A percentile compares a stretch with the other conserved stretches of the same genome.
phyloP scores from a whole-genome alignment of 2,329 filamentous ascomycete species.

The Lachnum nothofagi region DNA sequence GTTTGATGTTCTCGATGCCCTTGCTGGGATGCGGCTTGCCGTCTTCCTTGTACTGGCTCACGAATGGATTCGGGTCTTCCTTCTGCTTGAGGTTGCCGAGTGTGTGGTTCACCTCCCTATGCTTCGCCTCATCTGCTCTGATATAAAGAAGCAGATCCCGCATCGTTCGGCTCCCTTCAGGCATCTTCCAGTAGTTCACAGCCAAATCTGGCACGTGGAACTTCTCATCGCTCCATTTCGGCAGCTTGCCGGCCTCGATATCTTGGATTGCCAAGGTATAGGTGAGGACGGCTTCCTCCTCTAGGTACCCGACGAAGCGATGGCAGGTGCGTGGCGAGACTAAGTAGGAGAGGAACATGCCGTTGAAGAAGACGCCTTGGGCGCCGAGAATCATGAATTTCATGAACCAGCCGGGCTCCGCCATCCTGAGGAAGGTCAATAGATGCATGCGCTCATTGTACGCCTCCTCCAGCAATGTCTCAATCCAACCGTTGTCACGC shows the following conservation, averaged over 20 bases:
- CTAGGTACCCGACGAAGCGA: slow-evolving; percentile 60
- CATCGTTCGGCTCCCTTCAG: slow-evolving; percentile 76
- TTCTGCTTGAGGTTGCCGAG: slow-evolving; percentile 82
- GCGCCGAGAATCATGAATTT: slow-evolving; percentile 84
- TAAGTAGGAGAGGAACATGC: slow-evolving; percentile 55
- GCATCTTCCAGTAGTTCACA: slow-evolving; percentile 89
- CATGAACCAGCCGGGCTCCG: slow-evolving; percentile 77
- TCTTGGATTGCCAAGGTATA: slow-evolving; percentile 87
- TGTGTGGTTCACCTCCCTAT: slow-evolving; percentile 92
- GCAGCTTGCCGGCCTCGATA: slow-evolving; percentile 76
- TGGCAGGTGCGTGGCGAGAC: not conserved
- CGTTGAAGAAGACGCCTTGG: slow-evolving; percentile 95
- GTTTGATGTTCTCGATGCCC: slow-evolving; percentile 55
- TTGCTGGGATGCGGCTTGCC: slow-evolving; percentile 64
- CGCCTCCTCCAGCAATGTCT: slow-evolving; percentile 79
- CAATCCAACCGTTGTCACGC: slow-evolving; percentile 94
- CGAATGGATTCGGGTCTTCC: slow-evolving; percentile 87
- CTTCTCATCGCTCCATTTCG: slow-evolving; percentile 66
- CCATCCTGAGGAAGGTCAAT: slow-evolving; percentile 87
- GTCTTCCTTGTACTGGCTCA: slow-evolving; percentile 71
- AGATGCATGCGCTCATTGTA: slow-evolving; percentile 95
- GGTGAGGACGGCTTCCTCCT: slow-evolving; percentile 94
- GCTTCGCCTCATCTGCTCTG: slow-evolving; percentile 81
- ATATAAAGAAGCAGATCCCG: slow-evolving; percentile 82
- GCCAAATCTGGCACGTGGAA: slow-evolving; percentile 84